A percentile compares a stretch with the other conserved stretches of the same genome.
These are phyloP conservation scores for Carpinus viminea DNA, from an alignment of 306 rosid species.

Conservation along the genomic window DNA sequence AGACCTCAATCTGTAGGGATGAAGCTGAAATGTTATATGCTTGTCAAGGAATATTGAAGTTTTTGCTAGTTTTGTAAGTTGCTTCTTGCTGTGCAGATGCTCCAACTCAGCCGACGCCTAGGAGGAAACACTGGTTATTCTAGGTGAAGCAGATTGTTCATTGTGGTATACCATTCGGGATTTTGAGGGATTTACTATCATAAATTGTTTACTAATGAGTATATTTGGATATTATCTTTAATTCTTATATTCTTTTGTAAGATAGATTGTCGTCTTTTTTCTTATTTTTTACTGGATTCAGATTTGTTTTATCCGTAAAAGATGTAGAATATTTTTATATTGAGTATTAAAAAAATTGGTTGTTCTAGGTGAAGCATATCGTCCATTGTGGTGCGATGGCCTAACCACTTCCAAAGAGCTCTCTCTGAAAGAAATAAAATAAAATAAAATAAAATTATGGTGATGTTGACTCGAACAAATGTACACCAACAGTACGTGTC, in stretches of 20 bases:
- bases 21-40: conserved; percentile 1
- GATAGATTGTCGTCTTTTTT: not conserved
- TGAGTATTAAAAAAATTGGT: conserved; percentile 51
- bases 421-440: too few relatives aligned
- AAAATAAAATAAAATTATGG: too few relatives aligned
- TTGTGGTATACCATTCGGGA: conserved; percentile 9
- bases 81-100: conserved; percentile 47
- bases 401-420: too few relatives aligned
- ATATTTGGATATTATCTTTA: not conserved
- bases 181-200: not conserved
- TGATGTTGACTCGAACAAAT: too few relatives aligned
- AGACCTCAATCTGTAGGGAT: not conserved
- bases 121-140: conserved; percentile 86
- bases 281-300: not conserved
- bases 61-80: conserved; percentile 24
- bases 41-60: not conserved
- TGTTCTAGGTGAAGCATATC: conserved; percentile 50
- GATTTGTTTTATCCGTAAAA: not conserved
- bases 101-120: conserved; percentile 62
- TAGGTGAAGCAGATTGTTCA: conserved; percentile 37
- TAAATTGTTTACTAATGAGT: not conserved
- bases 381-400: conserved; percentile 9
- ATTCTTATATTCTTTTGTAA: conserved; percentile 14
- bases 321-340: not conserved
- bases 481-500: too few relatives aligned